phyloP scores from a whole-genome alignment of 1,139 yeast genomes.

The Taiozyma sp. region DNA sequence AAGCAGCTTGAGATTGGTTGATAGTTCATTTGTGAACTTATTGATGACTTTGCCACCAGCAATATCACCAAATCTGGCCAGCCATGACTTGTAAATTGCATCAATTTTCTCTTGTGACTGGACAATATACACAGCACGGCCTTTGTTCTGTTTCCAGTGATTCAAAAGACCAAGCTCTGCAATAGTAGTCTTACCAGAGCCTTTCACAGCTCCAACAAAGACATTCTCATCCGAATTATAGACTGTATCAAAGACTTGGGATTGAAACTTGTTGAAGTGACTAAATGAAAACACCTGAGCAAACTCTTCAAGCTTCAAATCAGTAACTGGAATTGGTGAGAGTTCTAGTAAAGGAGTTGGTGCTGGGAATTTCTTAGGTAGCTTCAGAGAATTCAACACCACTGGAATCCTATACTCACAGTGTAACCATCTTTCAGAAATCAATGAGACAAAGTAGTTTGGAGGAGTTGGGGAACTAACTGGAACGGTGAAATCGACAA shows the following conservation, averaged over 20 bases:
- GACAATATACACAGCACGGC: conserved; percentile 61
- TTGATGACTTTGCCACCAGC: conserved; percentile 46
- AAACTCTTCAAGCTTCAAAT: conserved; percentile 44
- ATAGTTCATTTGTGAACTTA: conserved; percentile 58
- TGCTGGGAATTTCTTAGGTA: conserved; percentile 69
- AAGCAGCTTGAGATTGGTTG: conserved; percentile 48
- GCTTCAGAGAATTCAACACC: conserved; percentile 43
- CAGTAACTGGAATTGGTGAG: conserved; percentile 42
- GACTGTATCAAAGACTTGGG: conserved; percentile 59
- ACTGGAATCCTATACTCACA: conserved; percentile 63
- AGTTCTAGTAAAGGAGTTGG: conserved; percentile 50
- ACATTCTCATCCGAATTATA: conserved; percentile 54
- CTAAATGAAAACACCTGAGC: conserved; percentile 37
- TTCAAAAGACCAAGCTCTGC: conserved; percentile 70
- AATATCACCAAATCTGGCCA: conserved; percentile 35
- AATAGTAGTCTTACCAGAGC: conserved; percentile 67
- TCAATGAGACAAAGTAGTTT: conserved; percentile 61
- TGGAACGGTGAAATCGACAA: conserved; percentile 62
- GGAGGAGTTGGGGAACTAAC: conserved; percentile 57
- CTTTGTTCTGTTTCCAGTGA: conserved; percentile 61
- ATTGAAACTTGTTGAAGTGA: conserved; percentile 64
- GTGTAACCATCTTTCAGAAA: conserved; percentile 85
- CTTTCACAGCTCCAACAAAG: conserved; percentile 68
- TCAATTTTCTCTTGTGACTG: conserved; percentile 58
- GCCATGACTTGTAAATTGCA: conserved; percentile 44